Evolutionary conservation across 169 alveolate genomes (phyloP).

Genomic region (Plasmodium relictum): DNA sequence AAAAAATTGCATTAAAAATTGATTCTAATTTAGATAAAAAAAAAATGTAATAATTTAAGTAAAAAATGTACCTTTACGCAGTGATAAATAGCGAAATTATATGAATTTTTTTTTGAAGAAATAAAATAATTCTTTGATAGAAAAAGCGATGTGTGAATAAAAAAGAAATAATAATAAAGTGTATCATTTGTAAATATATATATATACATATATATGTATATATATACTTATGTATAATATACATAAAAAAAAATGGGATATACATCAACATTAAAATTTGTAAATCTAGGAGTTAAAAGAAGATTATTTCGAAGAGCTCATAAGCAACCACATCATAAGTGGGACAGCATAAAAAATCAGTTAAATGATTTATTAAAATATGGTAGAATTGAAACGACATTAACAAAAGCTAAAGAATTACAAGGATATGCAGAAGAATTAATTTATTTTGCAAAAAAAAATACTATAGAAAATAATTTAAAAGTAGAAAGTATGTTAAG

Average conservation of each 20-base stretch:
- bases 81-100: too few relatives aligned
- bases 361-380: constrained; percentile 86
- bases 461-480: constrained; percentile 81
- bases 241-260: constrained; percentile 83
- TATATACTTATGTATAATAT: background rate
- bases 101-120: background rate
- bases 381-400: constrained; percentile 89
- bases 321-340: constrained; percentile 89
- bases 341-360: constrained; percentile 89
- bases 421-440: constrained; percentile 93
- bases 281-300: constrained; percentile 86
- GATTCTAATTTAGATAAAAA: too few relatives aligned
- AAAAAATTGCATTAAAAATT: too few relatives aligned
- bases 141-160: background rate
- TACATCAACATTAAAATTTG: constrained; percentile 84
- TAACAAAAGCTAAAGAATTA: constrained; percentile 90
- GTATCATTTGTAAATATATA: background rate
- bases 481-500: constrained; percentile 88
- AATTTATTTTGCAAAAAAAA: constrained; percentile 87
- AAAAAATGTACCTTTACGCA: too few relatives aligned
- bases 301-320: constrained; percentile 85
- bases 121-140: background rate
- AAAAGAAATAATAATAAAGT: background rate
- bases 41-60: too few relatives aligned
- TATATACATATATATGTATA: background rate